Percentiles rank a stretch among this genome's conserved stretches.
These are phyloP conservation scores for Teratosphaeria nubilosa DNA, from an alignment of 2,329 filamentous ascomycete genomes.

Conservation along the genomic window DNA sequence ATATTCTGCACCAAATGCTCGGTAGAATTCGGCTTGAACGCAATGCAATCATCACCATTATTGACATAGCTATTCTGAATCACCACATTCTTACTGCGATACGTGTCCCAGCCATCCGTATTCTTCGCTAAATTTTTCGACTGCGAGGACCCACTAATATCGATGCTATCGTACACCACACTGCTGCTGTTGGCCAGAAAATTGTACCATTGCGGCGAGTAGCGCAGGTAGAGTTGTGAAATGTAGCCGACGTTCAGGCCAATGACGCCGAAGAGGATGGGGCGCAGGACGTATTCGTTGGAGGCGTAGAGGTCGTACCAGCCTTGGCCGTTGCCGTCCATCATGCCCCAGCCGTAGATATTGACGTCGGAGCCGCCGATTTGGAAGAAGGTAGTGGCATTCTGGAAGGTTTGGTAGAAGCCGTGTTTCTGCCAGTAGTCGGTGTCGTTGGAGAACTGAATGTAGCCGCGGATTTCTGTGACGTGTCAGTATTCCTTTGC, in stretches of 20 bases:
- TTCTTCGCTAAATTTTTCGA: constrained; percentile 51
- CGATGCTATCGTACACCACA: constrained; percentile 53
- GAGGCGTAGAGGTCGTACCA: constrained; percentile 55
- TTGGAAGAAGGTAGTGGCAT: constrained; percentile 57
- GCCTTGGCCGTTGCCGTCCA: constrained; percentile 55
- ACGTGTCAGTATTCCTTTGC: constrained; percentile 6
- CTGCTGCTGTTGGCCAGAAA: constrained; percentile 56
- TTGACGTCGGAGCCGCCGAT: constrained; percentile 57
- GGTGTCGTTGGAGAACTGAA: constrained; percentile 56
- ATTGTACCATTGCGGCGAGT: constrained; percentile 54
- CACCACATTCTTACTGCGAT: constrained; percentile 50
- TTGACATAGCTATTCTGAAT: constrained; percentile 57
- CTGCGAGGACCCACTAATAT: constrained; percentile 46
- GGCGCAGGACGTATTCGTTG: constrained; percentile 48
- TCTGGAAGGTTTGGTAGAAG: constrained; percentile 57
- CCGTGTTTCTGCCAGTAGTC: constrained; percentile 53
- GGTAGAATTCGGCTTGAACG: constrained; percentile 65
- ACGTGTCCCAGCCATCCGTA: constrained; percentile 44
- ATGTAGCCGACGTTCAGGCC: constrained; percentile 50
- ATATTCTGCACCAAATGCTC: constrained; percentile 59
- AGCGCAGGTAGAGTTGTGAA: constrained; percentile 49
- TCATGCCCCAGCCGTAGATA: constrained; percentile 54
- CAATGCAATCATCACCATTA: constrained; percentile 62
- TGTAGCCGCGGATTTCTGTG: constrained; percentile 47
- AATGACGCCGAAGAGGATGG: constrained; percentile 48